Percentiles rank a stretch among this genome's conserved stretches.
Evolutionary conservation across 106 monocot genomes (phyloP).

Genomic region (Alisma plantagoaquatica): DNA sequence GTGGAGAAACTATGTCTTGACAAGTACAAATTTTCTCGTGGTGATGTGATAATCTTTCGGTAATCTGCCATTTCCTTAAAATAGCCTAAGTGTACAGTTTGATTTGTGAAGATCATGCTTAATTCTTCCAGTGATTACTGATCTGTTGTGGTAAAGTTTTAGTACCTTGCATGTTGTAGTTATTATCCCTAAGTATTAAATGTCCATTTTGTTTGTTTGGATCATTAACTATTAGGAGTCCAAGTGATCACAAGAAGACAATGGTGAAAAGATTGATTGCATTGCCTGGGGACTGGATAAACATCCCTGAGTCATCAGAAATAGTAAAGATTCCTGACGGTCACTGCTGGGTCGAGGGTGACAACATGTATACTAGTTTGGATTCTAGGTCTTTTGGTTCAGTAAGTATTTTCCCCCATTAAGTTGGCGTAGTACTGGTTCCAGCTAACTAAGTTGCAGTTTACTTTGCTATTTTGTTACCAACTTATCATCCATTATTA

Average conservation of each 20-base stretch:
- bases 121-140: neutral
- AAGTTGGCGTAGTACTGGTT: too few species aligned
- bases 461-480: too few species aligned
- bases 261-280: conserved; percentile 70
- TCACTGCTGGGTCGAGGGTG: conserved; percentile 90
- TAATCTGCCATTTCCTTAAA: conserved; percentile 9
- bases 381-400: conserved; percentile 76
- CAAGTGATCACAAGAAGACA: conserved; percentile 32
- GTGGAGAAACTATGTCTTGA: conserved; percentile 67
- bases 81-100: neutral
- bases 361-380: conserved; percentile 52
- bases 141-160: neutral
- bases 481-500: too few species aligned
- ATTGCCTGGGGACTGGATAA: conserved; percentile 75
- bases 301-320: conserved; percentile 46
- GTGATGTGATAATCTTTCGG: conserved; percentile 75
- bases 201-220: conserved; percentile 3
- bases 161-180: neutral
- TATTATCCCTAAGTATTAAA: neutral
- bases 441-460: too few species aligned
- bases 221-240: conserved; percentile 41
- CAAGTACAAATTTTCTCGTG: conserved; percentile 64
- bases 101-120: neutral
- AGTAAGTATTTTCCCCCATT: conserved; percentile 31
- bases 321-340: conserved; percentile 63